Conservation (phyloP, 208 protist genomes). For the Chromosphaera perkinsii region DNA sequence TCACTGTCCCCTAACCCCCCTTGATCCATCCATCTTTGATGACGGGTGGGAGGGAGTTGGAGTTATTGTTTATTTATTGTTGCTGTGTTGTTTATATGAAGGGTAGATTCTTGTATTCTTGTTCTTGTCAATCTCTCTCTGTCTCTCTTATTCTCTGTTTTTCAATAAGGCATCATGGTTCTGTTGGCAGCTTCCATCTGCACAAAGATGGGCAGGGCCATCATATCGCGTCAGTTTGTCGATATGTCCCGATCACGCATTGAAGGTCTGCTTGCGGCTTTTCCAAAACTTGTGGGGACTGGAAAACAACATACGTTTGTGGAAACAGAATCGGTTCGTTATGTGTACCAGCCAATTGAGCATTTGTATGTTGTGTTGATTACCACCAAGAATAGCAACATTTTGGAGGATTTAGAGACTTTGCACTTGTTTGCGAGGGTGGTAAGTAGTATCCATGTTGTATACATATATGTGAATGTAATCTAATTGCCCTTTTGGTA, state of each 20-base stretch:
- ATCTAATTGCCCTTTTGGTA: conserved; percentile 3
- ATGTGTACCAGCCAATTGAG: conserved; percentile 96
- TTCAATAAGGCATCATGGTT: too few species aligned
- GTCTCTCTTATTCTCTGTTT: too few species aligned
- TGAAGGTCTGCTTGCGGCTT: conserved; percentile 90
- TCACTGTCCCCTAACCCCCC: too few species aligned
- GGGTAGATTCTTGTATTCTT: too few species aligned
- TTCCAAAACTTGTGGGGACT: conserved; percentile 78
- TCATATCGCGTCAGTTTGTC: conserved; percentile 88
- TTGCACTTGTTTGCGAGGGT: conserved; percentile 78
- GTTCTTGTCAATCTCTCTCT: too few species aligned
- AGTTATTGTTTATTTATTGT: too few species aligned
- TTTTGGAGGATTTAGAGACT: conserved; percentile 93
- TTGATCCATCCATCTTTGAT: too few species aligned
- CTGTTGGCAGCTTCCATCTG: conserved; percentile 51
- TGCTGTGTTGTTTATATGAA: too few species aligned
- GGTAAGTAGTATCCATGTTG: conserved; percentile 35
- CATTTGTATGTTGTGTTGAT: conserved; percentile 79
- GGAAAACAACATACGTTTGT: conserved; percentile 91
- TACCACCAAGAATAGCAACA: conserved; percentile 89
- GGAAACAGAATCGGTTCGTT: conserved; percentile 81
- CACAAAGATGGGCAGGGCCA: conserved; percentile 60
- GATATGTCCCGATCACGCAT: conserved; percentile 87
- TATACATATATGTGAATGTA: conserved; percentile 10
- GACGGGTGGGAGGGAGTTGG: too few species aligned